Evolutionary conservation across 352 stramenopile genomes (phyloP).

Genomic region (Globisporangium iwayamae): DNA sequence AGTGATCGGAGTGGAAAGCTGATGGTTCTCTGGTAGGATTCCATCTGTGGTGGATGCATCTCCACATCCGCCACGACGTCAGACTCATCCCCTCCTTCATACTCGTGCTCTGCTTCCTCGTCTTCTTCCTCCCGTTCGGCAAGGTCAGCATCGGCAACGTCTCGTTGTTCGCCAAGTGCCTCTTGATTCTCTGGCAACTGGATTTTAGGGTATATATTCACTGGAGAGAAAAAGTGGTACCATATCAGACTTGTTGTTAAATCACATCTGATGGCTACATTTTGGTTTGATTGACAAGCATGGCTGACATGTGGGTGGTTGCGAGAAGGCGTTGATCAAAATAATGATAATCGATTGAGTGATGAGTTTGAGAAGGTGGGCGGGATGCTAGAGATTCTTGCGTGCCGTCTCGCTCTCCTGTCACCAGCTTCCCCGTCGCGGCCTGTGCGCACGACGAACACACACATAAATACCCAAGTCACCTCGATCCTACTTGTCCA

Average conservation of each 20-base stretch:
- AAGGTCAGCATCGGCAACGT: no score
- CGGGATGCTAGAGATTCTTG: neutral
- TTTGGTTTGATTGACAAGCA: neutral
- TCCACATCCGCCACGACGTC: no score
- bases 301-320: neutral
- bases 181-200: no score
- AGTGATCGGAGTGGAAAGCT: no score
- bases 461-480: constrained; percentile 2
- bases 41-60: no score
- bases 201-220: no score
- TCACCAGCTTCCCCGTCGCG: neutral
- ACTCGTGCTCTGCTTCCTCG: no score
- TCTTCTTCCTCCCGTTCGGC: no score
- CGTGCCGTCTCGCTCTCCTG: neutral
- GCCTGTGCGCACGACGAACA: constrained; percentile 2
- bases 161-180: no score
- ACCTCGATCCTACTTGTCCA: constrained; percentile 19
- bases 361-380: neutral
- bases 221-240: neutral
- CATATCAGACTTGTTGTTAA: neutral
- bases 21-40: no score
- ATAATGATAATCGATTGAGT: neutral
- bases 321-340: neutral
- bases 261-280: neutral
- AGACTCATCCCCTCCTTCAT: no score